Evolutionary conservation across 2,329 filamentous ascomycete genomes (phyloP).

Genomic region (Trichoderma sp.): DNA sequence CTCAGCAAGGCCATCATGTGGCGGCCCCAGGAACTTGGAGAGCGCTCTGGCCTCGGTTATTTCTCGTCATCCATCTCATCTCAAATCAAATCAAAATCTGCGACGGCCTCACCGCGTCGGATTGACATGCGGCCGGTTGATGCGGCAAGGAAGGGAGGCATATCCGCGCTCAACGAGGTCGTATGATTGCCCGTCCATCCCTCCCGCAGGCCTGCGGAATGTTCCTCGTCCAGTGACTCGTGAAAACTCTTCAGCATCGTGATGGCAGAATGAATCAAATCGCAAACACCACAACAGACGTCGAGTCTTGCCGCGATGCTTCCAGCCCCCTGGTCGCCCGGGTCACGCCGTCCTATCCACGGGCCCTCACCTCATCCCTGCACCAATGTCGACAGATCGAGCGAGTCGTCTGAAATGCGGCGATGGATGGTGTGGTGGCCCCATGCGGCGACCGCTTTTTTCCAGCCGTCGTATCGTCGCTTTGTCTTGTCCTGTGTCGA

Average conservation of each 20-base stretch:
- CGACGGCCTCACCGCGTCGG: constrained; percentile 5
- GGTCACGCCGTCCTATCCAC: neutral
- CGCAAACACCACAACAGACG: neutral
- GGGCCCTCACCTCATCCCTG: constrained; percentile 16
- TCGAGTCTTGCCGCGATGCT: neutral
- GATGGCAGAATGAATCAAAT: neutral
- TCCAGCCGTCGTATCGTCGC: neutral
- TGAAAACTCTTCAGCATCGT: neutral
- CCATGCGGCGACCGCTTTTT: constrained; percentile 5
- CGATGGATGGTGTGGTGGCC: constrained; percentile 20
- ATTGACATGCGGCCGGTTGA: constrained; percentile 5
- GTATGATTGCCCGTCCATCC: constrained; percentile 4
- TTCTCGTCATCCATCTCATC: neutral
- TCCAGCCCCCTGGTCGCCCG: constrained; percentile 1
- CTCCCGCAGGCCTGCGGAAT: neutral
- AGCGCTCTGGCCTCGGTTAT: neutral
- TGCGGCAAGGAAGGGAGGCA: constrained; percentile 3
- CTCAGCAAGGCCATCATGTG: neutral
- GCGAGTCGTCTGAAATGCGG: neutral
- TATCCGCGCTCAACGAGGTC: neutral
- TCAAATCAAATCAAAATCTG: neutral
- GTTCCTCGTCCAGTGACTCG: neutral
- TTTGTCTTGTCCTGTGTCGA: neutral
- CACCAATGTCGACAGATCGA: constrained; percentile 19
- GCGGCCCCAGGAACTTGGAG: neutral